Evolutionary conservation across 2,329 filamentous ascomycete genomes (phyloP), one percentile per base, ranked within the genome.

Genomic region (Xylariales sp.): DNA sequence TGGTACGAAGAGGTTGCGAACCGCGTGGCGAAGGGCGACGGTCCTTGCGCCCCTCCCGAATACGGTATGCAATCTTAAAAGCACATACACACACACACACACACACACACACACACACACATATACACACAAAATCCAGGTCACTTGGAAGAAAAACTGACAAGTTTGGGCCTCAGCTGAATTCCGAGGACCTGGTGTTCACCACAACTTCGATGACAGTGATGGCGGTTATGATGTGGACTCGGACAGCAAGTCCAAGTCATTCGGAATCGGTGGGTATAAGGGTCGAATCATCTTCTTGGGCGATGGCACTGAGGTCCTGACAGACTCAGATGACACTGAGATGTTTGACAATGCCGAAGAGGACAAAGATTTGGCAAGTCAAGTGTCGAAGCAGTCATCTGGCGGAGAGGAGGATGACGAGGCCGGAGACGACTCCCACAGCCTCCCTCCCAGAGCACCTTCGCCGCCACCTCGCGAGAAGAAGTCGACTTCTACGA

Each of bases 1-100:
- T 98, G 93, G 93, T 98, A 98, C 65, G 88, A 96, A 57, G 84
- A 90, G 70, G 85, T 98, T 63, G 88, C 85, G 56, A 88, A 85
- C 70, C 81, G 93, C 60, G 93, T 98, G 65, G 88, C 90, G 54
- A 90, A 91, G 62, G 93, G 91, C 66, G 93, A 98, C 67, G 93
- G 93, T 56, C 93, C 93, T 62, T 97, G 91, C 73, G 93, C 93
- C 64, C 93, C 93, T 67, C 93, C 91, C 59, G 93, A 98, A 82
- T 98, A 97, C 74, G 93, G 93, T 90, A 91, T 83, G 88, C 61
- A 61, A 62, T 67, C 66, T 63, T 59, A 55, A 49, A n/a, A n/a
- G n/a, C n/a, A n/a, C n/a, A n/a, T n/a, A n/a, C n/a, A n/a, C n/a
- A n/a, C n/a, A n/a, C n/a, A n/a, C n/a, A n/a, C n/a, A n/a, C n/a